Evolutionary conservation across 306 rosid genomes (phyloP), one percentile per base, ranked within the genome.

Genomic region (Casuarina equisetifolia): DNA sequence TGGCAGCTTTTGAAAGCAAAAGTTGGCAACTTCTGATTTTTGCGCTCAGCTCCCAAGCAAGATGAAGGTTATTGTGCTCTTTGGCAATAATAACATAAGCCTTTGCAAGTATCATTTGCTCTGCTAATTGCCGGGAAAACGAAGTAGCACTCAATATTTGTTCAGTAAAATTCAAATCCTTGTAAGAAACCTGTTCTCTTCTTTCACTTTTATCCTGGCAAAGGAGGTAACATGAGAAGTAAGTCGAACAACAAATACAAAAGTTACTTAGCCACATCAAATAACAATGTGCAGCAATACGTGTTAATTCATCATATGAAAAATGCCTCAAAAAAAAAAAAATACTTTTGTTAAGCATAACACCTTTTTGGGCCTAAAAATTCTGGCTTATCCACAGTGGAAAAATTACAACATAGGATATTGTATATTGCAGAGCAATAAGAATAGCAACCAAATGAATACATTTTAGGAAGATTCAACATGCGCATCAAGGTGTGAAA

Each of bases 41-140:
- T 50, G 91, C 73, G 82, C 96, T 93, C 74, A 96, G 94, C 83
- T 93, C 92, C 99, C 99, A 96, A 58, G 98, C 98, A 79, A 96
- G 97, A 80, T 88, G 99, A 88, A 96, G 97, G 84, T 91, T 96
- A 69, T 90, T 93, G 85, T 93, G 99, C 85, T 96, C 99, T 87
- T 96, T 96, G 82, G 99, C 94, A 80, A 96, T 96, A 76, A 96
- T 90, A 71, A 96, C 91, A 84, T 93, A 96, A 55, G 97, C 99
- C 89, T 96, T 96, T 67, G 99, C 99, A 42, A 96, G 88, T 57
- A 86, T 90, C 87, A 93, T 89, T 86, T 96, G 98, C 82, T 96
- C 91, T 0, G 98, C 90, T 75, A 96, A 82, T 82, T 96, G 99
- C 81, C 97, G 87, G 42, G 97, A 87, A 89, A 90, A 96, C 3